phyloP scores from a whole-genome alignment of 1,284 basidiomycete species.

The Neolentinus lepideus region DNA sequence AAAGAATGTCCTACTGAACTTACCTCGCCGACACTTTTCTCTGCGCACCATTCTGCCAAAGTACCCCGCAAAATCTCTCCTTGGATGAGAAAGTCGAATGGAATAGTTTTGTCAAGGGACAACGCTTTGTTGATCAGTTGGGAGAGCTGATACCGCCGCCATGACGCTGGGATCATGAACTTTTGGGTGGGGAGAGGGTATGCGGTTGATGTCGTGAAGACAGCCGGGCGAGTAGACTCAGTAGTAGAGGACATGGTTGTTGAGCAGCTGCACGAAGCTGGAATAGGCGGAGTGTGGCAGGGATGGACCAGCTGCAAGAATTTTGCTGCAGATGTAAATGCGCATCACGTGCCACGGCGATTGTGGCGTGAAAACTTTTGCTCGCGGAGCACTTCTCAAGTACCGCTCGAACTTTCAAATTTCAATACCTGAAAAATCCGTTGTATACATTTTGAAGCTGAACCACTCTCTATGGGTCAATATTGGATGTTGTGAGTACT shows the following conservation, averaged over 20 bases:
- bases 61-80: slow-evolving; percentile 76
- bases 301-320: too few species aligned
- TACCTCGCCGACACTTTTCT: slow-evolving; percentile 69
- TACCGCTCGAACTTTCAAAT: not conserved
- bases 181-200: slow-evolving; percentile 87
- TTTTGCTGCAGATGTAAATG: too few species aligned
- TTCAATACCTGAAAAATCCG: not conserved
- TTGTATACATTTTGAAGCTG: not conserved
- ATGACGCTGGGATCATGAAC: slow-evolving; percentile 89
- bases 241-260: slow-evolving; percentile 11
- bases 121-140: slow-evolving; percentile 96
- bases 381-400: too few species aligned
- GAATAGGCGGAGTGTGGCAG: too few species aligned
- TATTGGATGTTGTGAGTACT: not conserved
- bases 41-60: slow-evolving; percentile 74
- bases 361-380: too few species aligned
- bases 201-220: slow-evolving; percentile 74
- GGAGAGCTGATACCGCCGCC: slow-evolving; percentile 95
- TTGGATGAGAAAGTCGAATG: slow-evolving; percentile 90
- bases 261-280: not conserved
- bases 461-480: not conserved
- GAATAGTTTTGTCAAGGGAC: slow-evolving; percentile 65
- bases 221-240: slow-evolving; percentile 48
- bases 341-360: too few species aligned
- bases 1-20: slow-evolving; percentile 13